Evolutionary conservation across 768 basidiomycete species (phyloP), one percentile per base, ranked within the genome.

Genomic region (Mycena rebaudengoi): DNA sequence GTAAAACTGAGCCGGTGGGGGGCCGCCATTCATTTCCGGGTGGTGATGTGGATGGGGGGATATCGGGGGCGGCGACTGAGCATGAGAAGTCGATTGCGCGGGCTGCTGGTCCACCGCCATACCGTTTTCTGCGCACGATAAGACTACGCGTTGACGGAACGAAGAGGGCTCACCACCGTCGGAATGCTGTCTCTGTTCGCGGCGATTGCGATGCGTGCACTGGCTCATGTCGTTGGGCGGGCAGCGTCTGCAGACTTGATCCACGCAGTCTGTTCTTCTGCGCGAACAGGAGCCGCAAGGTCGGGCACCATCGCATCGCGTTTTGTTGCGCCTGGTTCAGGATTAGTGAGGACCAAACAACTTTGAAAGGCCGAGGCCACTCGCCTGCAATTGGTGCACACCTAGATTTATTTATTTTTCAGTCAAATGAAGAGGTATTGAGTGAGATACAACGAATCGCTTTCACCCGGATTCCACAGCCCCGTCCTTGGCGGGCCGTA

Each of bases 251-350:
- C 62, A 64, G 25, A 35, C 51, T 44, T 65, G 64, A 28, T 59
- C 64, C 4, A 20, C 12, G 25, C 64, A 65, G 23, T 55, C 30
- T 14, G 16, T 21, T 11, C 39, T 29, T 35, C 58, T 44, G 5
- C 40, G 44, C 4, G 3, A 29, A 20, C 64, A 65, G 0, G 45
- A 16, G 5, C 30, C 23, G 28, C 64, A 65, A 0, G 64, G 64
- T 5, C 64, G 64, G 8, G 18, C 74, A 16, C 88, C 88, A 68
- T 87, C 84, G 71, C 88, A 89, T 5, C 86, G 82, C 61, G 86
- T 82, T 72, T 89, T 89, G 73, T 88, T 85, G 32, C 84, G 85
- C 74, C 88, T 88, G 63, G 49, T n/a, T n/a, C n/a, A n/a, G n/a
- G n/a, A n/a, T 44, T 60, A 56, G 28, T 29, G 44, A 48, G 66